Percentiles rank a stretch among this genome's conserved stretches.
phyloP scores from a whole-genome alignment of 495 filamentous ascomycete genomes.

The Aspergillus steynii region DNA sequence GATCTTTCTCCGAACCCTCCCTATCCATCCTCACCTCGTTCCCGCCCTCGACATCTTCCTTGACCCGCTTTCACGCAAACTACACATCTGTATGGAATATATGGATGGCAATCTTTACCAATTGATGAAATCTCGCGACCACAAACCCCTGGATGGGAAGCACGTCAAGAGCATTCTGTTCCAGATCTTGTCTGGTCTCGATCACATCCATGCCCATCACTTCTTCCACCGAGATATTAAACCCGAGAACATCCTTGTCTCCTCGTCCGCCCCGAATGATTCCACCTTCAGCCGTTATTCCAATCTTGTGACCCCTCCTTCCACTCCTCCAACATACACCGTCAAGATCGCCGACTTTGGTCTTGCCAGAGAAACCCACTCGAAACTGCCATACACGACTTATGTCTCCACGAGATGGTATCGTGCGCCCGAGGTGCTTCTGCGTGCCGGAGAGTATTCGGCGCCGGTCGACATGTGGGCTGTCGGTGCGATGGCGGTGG shows the following conservation, averaged over 20 bases:
- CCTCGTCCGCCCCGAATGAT: conserved; percentile 83
- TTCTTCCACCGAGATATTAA: conserved; percentile 99
- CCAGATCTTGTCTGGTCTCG: conserved; percentile 93
- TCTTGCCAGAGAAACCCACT: conserved; percentile 95
- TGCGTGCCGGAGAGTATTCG: conserved; percentile 95
- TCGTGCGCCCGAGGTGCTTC: conserved; percentile 90
- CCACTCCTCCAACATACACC: conserved; percentile 88
- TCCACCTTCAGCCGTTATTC: conserved; percentile 90
- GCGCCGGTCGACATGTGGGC: conserved; percentile 99
- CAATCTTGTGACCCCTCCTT: conserved; percentile 88
- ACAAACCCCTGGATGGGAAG: conserved; percentile 83
- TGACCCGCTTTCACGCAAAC: conserved; percentile 89
- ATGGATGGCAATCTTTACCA: conserved; percentile 99
- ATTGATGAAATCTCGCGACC: conserved; percentile 96
- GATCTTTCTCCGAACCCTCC: conserved; percentile 89
- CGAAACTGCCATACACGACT: conserved; percentile 93
- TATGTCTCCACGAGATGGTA: conserved; percentile 99
- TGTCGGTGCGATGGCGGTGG: conserved; percentile 98
- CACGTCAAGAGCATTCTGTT: conserved; percentile 98
- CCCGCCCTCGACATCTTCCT: conserved; percentile 98
- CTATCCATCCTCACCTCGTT: conserved; percentile 85
- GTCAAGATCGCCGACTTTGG: conserved; percentile 99
- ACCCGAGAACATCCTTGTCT: conserved; percentile 97
- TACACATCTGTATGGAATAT: conserved; percentile 99
- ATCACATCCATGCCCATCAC: conserved; percentile 94